Conservation (phyloP, 225 moss, liverwort and hornwort species). For the Ulota crispa region DNA sequence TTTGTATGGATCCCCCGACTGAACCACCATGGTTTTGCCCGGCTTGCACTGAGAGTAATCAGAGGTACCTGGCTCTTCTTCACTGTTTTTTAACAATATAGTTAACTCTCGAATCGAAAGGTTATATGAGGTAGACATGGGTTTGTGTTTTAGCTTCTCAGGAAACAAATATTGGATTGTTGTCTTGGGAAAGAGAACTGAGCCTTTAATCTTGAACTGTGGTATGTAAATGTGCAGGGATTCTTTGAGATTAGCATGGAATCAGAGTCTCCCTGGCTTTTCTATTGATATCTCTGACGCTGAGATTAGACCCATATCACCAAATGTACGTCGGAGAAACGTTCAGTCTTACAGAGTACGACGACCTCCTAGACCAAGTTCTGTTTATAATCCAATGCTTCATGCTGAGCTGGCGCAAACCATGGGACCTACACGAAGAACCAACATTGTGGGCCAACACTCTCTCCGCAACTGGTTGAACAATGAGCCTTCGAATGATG, state of each 20-base stretch:
- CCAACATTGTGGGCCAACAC: conserved; percentile 47
- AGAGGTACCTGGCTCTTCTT: conserved; percentile 45
- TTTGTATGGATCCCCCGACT: conserved; percentile 93
- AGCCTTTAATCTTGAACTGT: conserved; percentile 10
- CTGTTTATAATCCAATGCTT: conserved; percentile 40
- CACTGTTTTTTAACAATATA: background rate
- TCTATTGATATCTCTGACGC: conserved; percentile 10
- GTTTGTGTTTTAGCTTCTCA: conserved; percentile 13
- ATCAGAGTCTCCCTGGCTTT: conserved; percentile 42
- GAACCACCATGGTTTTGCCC: conserved; percentile 79
- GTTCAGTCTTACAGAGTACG: conserved; percentile 29
- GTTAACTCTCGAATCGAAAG: background rate
- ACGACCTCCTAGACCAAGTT: conserved; percentile 33
- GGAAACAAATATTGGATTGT: background rate
- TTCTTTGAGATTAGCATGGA: conserved; percentile 53
- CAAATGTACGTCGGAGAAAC: conserved; percentile 36
- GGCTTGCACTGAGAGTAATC: conserved; percentile 59
- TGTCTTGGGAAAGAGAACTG: background rate
- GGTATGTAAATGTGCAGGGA: conserved; percentile 32
- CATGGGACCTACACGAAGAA: conserved; percentile 48
- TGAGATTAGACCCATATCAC: conserved; percentile 26
- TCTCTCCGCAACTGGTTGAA: conserved; percentile 42
- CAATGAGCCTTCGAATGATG: conserved; percentile 24
- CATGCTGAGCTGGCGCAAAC: conserved; percentile 34
- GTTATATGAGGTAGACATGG: background rate